Conservation (phyloP, 208 protist species). For the Angomonas ambiguus region DNA sequence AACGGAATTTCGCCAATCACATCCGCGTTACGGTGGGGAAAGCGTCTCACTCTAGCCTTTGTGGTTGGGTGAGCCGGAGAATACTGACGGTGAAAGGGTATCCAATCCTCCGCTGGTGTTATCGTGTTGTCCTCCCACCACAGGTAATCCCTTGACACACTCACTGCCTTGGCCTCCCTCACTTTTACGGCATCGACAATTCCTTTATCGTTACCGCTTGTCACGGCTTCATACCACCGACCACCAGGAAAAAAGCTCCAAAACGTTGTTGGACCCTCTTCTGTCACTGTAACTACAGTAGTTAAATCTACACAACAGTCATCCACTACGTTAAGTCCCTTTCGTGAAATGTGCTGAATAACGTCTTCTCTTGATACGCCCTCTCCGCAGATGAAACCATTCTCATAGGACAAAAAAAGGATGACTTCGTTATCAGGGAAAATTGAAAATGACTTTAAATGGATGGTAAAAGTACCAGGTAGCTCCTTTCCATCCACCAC, state of each 20-base stretch:
- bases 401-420: background rate
- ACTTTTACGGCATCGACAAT: slow-evolving; percentile 12
- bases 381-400: background rate
- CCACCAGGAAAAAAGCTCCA: background rate
- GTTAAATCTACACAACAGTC: background rate
- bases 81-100: slow-evolving; percentile 43
- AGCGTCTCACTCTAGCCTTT: slow-evolving; percentile 51
- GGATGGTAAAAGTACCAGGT: background rate
- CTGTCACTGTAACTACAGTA: background rate
- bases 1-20: slow-evolving; percentile 65
- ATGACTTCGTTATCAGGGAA: background rate
- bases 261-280: background rate
- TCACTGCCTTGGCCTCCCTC: slow-evolving; percentile 54
- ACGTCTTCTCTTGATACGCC: background rate
- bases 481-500: background rate
- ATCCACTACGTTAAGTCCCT: background rate
- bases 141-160: slow-evolving; percentile 38
- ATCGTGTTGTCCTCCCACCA: slow-evolving; percentile 51
- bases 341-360: background rate
- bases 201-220: background rate
- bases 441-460: background rate
- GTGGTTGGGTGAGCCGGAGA: slow-evolving; percentile 36
- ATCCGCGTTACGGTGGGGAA: slow-evolving; percentile 62
- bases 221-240: background rate
- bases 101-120: slow-evolving; percentile 41